phyloP scores from a whole-genome alignment of 1,139 yeast genomes.

The Geotrichum fermentans region DNA sequence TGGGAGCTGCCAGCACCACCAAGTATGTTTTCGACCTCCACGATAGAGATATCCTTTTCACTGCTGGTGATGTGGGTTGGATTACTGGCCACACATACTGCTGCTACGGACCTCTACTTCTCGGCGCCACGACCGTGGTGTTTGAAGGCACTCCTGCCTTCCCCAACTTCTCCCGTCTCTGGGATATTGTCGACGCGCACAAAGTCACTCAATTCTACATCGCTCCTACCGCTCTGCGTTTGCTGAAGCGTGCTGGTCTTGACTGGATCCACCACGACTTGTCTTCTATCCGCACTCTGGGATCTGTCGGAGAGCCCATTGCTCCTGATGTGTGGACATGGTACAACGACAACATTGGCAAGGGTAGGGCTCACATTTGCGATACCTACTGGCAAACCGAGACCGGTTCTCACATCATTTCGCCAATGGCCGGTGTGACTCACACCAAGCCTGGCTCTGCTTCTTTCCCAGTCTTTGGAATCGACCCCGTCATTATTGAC shows the following conservation, averaged over 20 bases:
- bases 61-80: constrained; percentile 90
- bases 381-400: constrained; percentile 97
- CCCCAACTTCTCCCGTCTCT: constrained; percentile 72
- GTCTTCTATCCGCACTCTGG: constrained; percentile 63
- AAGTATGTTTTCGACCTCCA: constrained; percentile 75
- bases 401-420: constrained; percentile 84
- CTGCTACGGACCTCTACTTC: constrained; percentile 72
- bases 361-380: constrained; percentile 67
- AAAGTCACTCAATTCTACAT: constrained; percentile 80
- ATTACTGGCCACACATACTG: constrained; percentile 83
- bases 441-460: constrained; percentile 93
- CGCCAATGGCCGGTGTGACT: constrained; percentile 83
- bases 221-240: constrained; percentile 84
- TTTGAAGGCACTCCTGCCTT: constrained; percentile 87
- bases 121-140: constrained; percentile 76
- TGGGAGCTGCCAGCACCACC: constrained; percentile 65
- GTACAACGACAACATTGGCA: constrained; percentile 78
- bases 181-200: constrained; percentile 77
- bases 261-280: constrained; percentile 60
- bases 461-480: constrained; percentile 84
- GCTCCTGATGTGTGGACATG: constrained; percentile 93
- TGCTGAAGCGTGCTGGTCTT: constrained; percentile 78
- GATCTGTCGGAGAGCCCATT: constrained; percentile 90
- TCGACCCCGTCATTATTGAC: constrained; percentile 75
- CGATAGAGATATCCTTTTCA: constrained; percentile 64